These are phyloP conservation scores for Geranium incanum DNA, from an alignment of 441 rosid genomes.

Conservation along the genomic window DNA sequence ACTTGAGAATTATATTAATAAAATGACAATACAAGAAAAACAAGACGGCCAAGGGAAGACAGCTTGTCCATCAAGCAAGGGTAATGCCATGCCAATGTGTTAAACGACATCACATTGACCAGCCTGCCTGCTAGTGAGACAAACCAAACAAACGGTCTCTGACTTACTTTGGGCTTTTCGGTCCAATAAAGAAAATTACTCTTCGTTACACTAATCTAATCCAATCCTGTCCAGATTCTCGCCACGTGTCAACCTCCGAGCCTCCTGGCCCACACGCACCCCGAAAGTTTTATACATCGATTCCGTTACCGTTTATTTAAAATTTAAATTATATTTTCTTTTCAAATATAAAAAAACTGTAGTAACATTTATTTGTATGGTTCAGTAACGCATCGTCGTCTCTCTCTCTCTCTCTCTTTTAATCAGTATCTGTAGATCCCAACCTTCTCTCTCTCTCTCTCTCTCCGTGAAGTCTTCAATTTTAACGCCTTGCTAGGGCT, in stretches of 20 bases:
- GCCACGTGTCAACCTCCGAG: neutral
- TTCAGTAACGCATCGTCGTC: no score
- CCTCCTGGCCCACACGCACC: neutral
- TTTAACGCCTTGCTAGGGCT: neutral
- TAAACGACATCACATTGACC: neutral
- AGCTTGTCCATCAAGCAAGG: no score
- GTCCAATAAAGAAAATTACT: neutral
- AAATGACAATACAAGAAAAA: no score
- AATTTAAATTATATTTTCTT: neutral
- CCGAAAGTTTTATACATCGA: neutral
- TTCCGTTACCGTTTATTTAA: neutral
- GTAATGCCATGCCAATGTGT: no score
- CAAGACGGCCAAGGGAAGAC: no score
- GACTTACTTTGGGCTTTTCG: neutral
- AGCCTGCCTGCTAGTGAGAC: neutral
- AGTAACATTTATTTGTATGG: no score
- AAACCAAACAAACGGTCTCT: no score
- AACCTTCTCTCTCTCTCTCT: neutral
- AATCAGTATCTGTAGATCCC: constrained; percentile 32
- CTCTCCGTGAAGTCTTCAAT: neutral
- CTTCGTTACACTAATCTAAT: neutral
- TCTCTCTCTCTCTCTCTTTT: no score
- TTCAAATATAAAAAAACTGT: no score
- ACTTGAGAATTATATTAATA: no score
- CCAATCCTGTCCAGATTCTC: neutral